These are phyloP conservation scores for Lentinula edodes DNA, from an alignment of 768 basidiomycete species.

Conservation along the genomic window DNA sequence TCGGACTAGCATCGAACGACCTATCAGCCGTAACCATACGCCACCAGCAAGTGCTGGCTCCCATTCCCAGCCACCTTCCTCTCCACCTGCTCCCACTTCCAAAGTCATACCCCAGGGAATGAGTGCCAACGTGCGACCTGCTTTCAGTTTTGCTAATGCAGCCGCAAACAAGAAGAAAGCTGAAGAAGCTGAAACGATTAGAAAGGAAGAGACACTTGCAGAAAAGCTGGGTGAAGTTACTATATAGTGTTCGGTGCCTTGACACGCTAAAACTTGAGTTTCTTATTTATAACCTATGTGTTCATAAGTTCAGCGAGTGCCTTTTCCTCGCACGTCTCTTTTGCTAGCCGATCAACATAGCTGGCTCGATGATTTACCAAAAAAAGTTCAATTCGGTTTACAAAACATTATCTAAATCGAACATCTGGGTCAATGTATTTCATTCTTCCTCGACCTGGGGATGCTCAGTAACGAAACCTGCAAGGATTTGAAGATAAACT, in stretches of 20 bases:
- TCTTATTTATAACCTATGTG: constrained; percentile 5
- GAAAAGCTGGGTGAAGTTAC: constrained; percentile 32
- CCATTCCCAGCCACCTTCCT: constrained; percentile 6
- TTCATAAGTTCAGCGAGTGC: not conserved
- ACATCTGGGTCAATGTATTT: constrained; percentile 58
- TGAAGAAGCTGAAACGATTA: constrained; percentile 4
- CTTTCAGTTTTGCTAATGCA: constrained; percentile 79
- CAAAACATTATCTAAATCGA: not conserved
- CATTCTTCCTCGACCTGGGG: constrained; percentile 60
- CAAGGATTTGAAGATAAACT: not conserved
- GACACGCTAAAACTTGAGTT: constrained; percentile 10
- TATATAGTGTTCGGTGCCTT: constrained; percentile 16
- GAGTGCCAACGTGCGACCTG: constrained; percentile 56
- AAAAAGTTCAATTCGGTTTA: not conserved
- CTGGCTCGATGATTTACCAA: not conserved
- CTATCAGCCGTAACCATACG: constrained; percentile 14
- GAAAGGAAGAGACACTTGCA: constrained; percentile 15
- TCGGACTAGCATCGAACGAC: constrained; percentile 45
- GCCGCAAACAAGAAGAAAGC: constrained; percentile 42
- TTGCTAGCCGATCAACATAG: not conserved
- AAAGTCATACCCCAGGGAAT: constrained; percentile 23
- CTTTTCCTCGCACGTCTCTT: not conserved
- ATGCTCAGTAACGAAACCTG: not conserved
- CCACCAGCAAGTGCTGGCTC: not conserved
- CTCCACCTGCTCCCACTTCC: constrained; percentile 19